Conservation (phyloP, 2,329 filamentous ascomycete genomes). For the Epichloe gansuensis region DNA sequence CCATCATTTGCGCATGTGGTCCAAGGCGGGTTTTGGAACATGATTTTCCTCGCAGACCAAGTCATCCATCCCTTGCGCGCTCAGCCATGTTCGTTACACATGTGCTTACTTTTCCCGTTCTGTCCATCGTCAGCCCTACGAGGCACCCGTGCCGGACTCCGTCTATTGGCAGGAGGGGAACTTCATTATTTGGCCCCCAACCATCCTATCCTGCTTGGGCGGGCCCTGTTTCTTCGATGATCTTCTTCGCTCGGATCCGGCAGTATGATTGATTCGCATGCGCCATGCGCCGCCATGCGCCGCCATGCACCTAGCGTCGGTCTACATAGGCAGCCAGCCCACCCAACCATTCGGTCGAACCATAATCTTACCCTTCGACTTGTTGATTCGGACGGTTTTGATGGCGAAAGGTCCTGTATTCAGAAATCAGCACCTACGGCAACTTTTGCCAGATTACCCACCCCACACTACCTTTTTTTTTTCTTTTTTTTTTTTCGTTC, state of each 20-base stretch:
- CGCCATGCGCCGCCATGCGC: slow-evolving; percentile 2
- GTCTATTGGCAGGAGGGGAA: slow-evolving; percentile 1
- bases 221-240: background rate
- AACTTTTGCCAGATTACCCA: background rate
- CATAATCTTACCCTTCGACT: background rate
- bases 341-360: background rate
- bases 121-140: slow-evolving; percentile 6
- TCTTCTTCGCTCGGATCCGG: background rate
- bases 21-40: too few species aligned
- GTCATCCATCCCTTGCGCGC: too few species aligned
- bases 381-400: background rate
- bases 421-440: background rate
- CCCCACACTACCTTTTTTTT: background rate
- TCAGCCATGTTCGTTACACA: background rate
- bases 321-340: background rate
- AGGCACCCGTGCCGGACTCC: slow-evolving; percentile 2
- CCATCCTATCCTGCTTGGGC: background rate
- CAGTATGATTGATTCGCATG: slow-evolving; percentile 4
- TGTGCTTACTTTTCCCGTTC: slow-evolving; percentile 1
- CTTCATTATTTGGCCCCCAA: slow-evolving; percentile 2
- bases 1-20: too few species aligned
- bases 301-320: background rate
- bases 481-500: fast-evolving
- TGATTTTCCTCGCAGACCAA: background rate
- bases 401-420: background rate